phyloP scores from a whole-genome alignment of 2,329 filamentous ascomycete species.

The Xylariaceae sp. region DNA sequence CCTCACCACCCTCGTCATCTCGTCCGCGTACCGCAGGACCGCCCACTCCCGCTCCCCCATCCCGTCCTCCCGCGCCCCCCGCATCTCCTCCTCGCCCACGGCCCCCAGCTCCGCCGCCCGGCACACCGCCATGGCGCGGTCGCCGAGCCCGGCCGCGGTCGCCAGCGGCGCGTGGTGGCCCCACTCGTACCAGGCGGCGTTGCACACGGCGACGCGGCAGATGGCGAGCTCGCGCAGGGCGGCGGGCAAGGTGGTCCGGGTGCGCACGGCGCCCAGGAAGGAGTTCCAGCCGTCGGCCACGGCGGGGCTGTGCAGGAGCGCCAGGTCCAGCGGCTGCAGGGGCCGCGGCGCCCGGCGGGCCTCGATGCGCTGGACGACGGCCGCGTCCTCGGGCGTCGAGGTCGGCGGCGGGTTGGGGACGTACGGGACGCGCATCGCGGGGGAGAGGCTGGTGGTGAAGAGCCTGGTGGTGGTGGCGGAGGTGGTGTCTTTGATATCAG shows the following conservation, averaged over 20 bases:
- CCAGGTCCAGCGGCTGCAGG: constrained; percentile 69
- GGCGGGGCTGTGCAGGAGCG: constrained; percentile 68
- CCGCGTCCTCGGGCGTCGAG: constrained; percentile 41
- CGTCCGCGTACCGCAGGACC: constrained; percentile 70
- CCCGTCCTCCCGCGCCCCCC: constrained; percentile 18
- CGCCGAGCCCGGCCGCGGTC: constrained; percentile 51
- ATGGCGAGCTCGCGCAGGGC: constrained; percentile 74
- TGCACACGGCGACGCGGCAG: constrained; percentile 74
- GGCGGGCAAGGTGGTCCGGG: constrained; percentile 43
- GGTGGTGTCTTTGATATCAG: neutral
- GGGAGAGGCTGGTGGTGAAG: neutral
- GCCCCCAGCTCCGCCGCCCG: constrained; percentile 14
- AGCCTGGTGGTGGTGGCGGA: neutral
- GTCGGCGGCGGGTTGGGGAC: constrained; percentile 47
- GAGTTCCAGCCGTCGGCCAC: constrained; percentile 74
- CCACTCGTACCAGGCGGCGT: constrained; percentile 85
- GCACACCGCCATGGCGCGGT: constrained; percentile 33
- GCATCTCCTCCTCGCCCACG: constrained; percentile 22
- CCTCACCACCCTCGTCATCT: constrained; percentile 72
- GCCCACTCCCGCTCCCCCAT: constrained; percentile 61
- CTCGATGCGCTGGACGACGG: constrained; percentile 59
- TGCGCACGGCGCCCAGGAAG: constrained; percentile 61
- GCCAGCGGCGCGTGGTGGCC: constrained; percentile 69
- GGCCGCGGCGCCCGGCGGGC: constrained; percentile 65
- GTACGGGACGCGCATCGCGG: constrained; percentile 64